These are phyloP conservation scores for Craterostigma plantagineum DNA, from an alignment of 257 asterid genomes.

Conservation along the genomic window DNA sequence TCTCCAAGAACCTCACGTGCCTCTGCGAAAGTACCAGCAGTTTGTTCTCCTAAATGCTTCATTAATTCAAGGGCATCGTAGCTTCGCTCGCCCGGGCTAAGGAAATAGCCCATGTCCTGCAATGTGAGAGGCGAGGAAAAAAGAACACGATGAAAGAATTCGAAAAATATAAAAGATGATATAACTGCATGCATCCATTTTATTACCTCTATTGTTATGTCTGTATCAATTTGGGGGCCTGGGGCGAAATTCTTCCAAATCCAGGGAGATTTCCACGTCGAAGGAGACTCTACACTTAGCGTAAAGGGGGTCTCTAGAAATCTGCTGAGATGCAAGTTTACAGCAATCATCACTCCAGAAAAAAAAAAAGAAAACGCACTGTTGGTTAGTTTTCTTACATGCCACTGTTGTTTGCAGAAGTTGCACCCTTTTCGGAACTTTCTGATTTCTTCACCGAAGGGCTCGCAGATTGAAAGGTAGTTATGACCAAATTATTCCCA, in stretches of 20 bases:
- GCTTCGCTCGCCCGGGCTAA: constrained; percentile 70
- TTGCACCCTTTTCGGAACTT: constrained; percentile 27
- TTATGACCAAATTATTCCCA: too few species aligned
- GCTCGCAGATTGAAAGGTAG: constrained; percentile 27
- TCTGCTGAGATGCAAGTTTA: constrained; percentile 14
- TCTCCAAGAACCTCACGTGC: constrained; percentile 85
- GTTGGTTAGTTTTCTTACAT: constrained; percentile 33
- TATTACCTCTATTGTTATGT: constrained; percentile 72
- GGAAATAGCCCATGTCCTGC: constrained; percentile 60
- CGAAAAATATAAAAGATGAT: background rate
- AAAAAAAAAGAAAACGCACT: background rate
- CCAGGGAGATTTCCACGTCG: constrained; percentile 98
- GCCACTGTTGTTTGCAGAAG: constrained; percentile 30
- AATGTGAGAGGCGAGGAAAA: constrained; percentile 4
- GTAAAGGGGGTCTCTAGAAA: constrained; percentile 64
- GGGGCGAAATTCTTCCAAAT: constrained; percentile 49
- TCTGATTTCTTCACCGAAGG: constrained; percentile 33
- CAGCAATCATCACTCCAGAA: too few species aligned
- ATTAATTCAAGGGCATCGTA: constrained; percentile 86
- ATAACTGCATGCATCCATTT: background rate
- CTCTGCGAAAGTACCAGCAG: constrained; percentile 75
- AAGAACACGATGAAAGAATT: too few species aligned
- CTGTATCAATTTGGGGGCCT: constrained; percentile 69
- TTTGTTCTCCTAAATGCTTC: constrained; percentile 88
- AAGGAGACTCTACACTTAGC: constrained; percentile 83